Base-by-base conservation (phyloP, 495 filamentous ascomycete genomes). In the Lepidopterella palustris region DNA sequence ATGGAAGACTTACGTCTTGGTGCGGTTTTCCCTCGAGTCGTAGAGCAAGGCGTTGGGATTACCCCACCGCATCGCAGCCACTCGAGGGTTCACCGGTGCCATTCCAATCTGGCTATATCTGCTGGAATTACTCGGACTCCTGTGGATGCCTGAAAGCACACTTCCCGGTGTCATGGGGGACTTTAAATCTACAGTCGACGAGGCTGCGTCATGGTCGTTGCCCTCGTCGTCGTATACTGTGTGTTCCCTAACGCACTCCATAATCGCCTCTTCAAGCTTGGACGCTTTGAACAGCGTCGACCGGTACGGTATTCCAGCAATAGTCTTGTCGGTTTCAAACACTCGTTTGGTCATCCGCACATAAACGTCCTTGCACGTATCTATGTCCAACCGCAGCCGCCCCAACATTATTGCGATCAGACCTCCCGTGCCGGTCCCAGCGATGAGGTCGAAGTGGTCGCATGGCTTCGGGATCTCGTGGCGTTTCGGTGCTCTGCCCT, bases 361-460 rank as follows among this genome's bases (percentile, higher is more conserved):
- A 66, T 97, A 98, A 10, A 97, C 84, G 60, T 95, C 87, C 74
- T 95, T 97, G 80, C 92, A 97, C 1, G 90, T 93, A 70, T 97
- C 92, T 26, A 97, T 75, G 66, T 97, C 91, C 65, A 98, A 80
- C 47, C 93, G 87, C 66, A 98, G 75, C 40, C 93, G 82, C 9
- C 93, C 93, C 23, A 98, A 80, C 95, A 98, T 97, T 61, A 98
- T 80, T 20, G 93, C 95, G 61, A 98, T 96, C 55, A 98, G 75
- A 2, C 93, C 93, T 64, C 93, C 93, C 0, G 93, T 98, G 55
- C 92, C 92, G 40, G 90, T 96, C 31, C 93, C 93, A 58, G 85
- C 86, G 61, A 98, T 98, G 56, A 98, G 79, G 74, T 98, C 93
- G 76, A 98, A 98, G 72, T 97, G 89, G 61, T 98, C 95, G 84